Conservation (phyloP, 1,284 basidiomycete genomes). For the Leccinum holopus region DNA sequence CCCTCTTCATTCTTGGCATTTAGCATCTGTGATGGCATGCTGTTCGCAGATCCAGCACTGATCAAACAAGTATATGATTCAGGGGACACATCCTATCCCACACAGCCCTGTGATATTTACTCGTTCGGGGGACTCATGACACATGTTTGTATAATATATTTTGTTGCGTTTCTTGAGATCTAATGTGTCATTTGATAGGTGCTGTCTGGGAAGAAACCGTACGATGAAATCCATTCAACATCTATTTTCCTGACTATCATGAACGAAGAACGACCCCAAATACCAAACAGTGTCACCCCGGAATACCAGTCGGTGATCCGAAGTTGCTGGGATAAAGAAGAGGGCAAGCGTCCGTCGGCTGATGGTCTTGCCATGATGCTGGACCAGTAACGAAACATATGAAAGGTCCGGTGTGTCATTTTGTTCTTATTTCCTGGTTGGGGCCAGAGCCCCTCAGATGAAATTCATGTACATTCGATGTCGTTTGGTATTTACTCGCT, state of each 20-base stretch:
- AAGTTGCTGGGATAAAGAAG: conserved; percentile 23
- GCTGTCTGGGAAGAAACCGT: conserved; percentile 27
- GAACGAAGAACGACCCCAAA: conserved; percentile 16
- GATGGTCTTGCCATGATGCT: background rate
- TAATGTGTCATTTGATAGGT: conserved; percentile 21
- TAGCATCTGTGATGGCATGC: conserved; percentile 30
- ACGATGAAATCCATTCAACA: conserved; percentile 6
- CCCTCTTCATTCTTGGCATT: conserved; percentile 36
- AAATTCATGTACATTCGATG: background rate
- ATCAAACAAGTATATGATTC: conserved; percentile 12
- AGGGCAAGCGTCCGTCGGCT: conserved; percentile 4
- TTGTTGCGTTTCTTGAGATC: background rate
- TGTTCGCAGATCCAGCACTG: conserved; percentile 40
- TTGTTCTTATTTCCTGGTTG: background rate
- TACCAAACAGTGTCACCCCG: conserved; percentile 11
- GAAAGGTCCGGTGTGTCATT: background rate
- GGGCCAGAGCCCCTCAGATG: background rate
- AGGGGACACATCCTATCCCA: conserved; percentile 18
- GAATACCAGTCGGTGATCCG: conserved; percentile 17
- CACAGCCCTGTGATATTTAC: conserved; percentile 31
- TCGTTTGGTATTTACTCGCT: too few relatives aligned
- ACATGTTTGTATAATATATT: conserved; percentile 23
- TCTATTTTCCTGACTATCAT: conserved; percentile 7
- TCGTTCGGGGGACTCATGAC: conserved; percentile 34
- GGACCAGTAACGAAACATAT: background rate